A percentile compares a stretch with the other conserved stretches of the same genome.
phyloP scores from a whole-genome alignment of 441 rosid genomes.

The Geranium incanum region DNA sequence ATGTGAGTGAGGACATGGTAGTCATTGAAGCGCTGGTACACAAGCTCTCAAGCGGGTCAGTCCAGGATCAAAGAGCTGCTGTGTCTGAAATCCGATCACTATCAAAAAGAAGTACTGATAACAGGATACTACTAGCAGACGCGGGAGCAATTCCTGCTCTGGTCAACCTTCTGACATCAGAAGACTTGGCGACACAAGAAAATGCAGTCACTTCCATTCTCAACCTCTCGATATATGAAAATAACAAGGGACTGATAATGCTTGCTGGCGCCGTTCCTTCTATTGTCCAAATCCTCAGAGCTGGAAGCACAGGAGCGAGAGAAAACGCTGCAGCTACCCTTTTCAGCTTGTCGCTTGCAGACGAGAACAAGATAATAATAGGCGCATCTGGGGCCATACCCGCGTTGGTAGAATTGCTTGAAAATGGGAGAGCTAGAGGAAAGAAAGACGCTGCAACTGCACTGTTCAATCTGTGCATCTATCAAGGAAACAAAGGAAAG shows the following conservation, averaged over 20 bases:
- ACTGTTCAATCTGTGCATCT: slow-evolving; percentile 72
- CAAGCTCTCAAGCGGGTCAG: slow-evolving; percentile 50
- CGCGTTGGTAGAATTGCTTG: slow-evolving; percentile 61
- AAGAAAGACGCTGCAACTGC: slow-evolving; percentile 93
- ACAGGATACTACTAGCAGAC: slow-evolving; percentile 70
- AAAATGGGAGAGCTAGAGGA: slow-evolving; percentile 63
- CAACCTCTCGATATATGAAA: slow-evolving; percentile 74
- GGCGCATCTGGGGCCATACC: slow-evolving; percentile 92
- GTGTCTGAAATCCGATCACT: slow-evolving; percentile 64
- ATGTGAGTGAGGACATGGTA: slow-evolving; percentile 60
- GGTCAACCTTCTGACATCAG: slow-evolving; percentile 57
- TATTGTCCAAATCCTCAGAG: slow-evolving; percentile 70
- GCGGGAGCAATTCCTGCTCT: slow-evolving; percentile 80
- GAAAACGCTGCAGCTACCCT: slow-evolving; percentile 90
- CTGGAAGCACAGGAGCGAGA: slow-evolving; percentile 75
- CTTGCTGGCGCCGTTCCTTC: slow-evolving; percentile 83
- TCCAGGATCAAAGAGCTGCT: slow-evolving; percentile 53
- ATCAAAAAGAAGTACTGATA: slow-evolving; percentile 79
- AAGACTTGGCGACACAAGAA: slow-evolving; percentile 52
- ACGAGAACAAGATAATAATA: slow-evolving; percentile 80
- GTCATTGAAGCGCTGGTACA: slow-evolving; percentile 58
- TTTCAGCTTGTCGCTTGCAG: slow-evolving; percentile 73
- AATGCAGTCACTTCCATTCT: slow-evolving; percentile 81
- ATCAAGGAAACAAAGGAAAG: slow-evolving; percentile 77
- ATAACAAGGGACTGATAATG: slow-evolving; percentile 73